phyloP scores from a whole-genome alignment of 305 asterid species.

The Solanum hybrid region DNA sequence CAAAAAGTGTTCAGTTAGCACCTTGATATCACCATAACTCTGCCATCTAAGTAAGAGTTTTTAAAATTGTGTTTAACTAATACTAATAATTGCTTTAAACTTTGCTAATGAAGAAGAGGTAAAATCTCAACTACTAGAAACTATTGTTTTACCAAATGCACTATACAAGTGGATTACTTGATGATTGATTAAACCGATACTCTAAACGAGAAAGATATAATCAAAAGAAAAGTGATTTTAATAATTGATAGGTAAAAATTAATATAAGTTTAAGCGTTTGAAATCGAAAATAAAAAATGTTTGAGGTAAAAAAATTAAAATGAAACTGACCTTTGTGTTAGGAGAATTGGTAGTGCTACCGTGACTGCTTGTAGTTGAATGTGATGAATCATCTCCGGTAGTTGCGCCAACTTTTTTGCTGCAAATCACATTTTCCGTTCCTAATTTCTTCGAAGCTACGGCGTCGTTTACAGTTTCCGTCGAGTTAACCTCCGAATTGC shows the following conservation, averaged over 20 bases:
- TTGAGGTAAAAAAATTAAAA: background rate
- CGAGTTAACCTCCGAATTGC: conserved; percentile 22
- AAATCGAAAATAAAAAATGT: background rate
- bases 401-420: conserved; percentile 21
- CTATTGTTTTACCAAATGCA: background rate
- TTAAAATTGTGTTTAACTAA: background rate
- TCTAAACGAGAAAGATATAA: background rate
- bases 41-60: background rate
- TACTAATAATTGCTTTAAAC: background rate
- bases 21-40: no score
- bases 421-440: conserved; percentile 8
- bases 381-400: conserved; percentile 34
- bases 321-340: conserved; percentile 33
- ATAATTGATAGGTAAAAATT: fast-evolving
- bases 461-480: conserved; percentile 5
- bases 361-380: conserved; percentile 20
- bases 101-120: background rate
- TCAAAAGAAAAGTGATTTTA: background rate
- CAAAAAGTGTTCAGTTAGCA: fast-evolving
- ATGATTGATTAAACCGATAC: background rate
- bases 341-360: conserved; percentile 28
- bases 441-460: conserved; percentile 1
- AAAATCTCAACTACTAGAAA: background rate
- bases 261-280: background rate
- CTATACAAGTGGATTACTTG: background rate